phyloP scores from a whole-genome alignment of 2,329 filamentous ascomycete species.

The Hawksworthiomyces lignivorus region DNA sequence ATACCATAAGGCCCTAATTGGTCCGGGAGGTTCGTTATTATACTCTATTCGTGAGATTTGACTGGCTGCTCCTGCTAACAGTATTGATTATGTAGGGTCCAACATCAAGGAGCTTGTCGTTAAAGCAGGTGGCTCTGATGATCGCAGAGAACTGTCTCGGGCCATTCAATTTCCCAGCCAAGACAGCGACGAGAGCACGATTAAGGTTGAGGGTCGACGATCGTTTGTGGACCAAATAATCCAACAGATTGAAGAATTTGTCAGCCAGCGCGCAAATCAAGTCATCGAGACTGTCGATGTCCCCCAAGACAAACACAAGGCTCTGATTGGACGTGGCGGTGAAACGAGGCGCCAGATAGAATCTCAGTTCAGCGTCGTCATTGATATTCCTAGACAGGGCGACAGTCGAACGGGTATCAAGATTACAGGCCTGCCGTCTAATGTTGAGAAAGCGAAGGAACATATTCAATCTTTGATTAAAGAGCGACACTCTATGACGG shows the following conservation, averaged over 20 bases:
- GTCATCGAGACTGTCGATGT: conserved; percentile 73
- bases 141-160: conserved; percentile 73
- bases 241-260: conserved; percentile 71
- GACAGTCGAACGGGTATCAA: conserved; percentile 79
- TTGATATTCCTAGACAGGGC: conserved; percentile 88
- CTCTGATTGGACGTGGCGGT: conserved; percentile 86
- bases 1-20: conserved; percentile 85
- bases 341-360: conserved; percentile 81
- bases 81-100: conserved; percentile 58
- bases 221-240: conserved; percentile 85
- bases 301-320: conserved; percentile 79
- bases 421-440: conserved; percentile 67
- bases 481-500: conserved; percentile 78
- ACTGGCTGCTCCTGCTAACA: no score
- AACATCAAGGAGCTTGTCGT: conserved; percentile 82
- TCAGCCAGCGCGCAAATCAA: conserved; percentile 76
- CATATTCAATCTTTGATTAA: conserved; percentile 75
- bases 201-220: conserved; percentile 80
- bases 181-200: conserved; percentile 71
- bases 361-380: conserved; percentile 72
- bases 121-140: conserved; percentile 81
- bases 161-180: conserved; percentile 93
- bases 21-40: conserved; percentile 64
- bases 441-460: conserved; percentile 78
- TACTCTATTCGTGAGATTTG: no score